Percentiles rank a stretch among this genome's conserved stretches.
Conservation (phyloP, 352 stramenopile species). For the Globisporangium spinosum region DNA sequence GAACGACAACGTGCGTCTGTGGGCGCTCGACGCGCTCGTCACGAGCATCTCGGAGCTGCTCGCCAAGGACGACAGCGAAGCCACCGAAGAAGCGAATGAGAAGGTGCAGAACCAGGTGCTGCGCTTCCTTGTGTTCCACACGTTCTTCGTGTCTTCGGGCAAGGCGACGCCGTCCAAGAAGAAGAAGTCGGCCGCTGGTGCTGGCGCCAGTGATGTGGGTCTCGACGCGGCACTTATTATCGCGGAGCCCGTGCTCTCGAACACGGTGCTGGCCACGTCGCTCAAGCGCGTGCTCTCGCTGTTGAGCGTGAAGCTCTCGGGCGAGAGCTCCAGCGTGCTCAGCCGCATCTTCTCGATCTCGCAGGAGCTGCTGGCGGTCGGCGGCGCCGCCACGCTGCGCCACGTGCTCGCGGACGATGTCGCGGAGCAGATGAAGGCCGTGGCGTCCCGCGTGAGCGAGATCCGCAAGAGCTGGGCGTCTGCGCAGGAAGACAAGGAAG, state of each 20-base stretch:
- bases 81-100: constrained; percentile 13
- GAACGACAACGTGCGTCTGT: constrained; percentile 62
- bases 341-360: constrained; percentile 42
- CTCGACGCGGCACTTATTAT: constrained; percentile 17
- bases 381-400: constrained; percentile 26
- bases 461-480: constrained; percentile 26
- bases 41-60: constrained; percentile 40
- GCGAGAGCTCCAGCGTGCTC: constrained; percentile 38
- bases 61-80: constrained; percentile 23
- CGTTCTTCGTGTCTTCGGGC: constrained; percentile 47
- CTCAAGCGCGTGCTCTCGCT: constrained; percentile 71
- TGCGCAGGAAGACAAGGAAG: not conserved
- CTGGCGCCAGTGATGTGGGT: constrained; percentile 34
- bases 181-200: constrained; percentile 42
- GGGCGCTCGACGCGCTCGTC: constrained; percentile 67
- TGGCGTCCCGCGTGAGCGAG: constrained; percentile 33
- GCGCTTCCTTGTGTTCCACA: constrained; percentile 64
- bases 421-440: constrained; percentile 27
- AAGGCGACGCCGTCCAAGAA: constrained; percentile 44
- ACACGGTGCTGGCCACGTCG: constrained; percentile 34
- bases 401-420: constrained; percentile 38
- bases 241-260: constrained; percentile 43
- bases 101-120: constrained; percentile 43
- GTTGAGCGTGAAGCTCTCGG: constrained; percentile 51
- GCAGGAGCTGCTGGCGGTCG: constrained; percentile 33